Evolutionary conservation across 805 yeast species (phyloP).

Genomic region (Geotrichum ghanense): DNA sequence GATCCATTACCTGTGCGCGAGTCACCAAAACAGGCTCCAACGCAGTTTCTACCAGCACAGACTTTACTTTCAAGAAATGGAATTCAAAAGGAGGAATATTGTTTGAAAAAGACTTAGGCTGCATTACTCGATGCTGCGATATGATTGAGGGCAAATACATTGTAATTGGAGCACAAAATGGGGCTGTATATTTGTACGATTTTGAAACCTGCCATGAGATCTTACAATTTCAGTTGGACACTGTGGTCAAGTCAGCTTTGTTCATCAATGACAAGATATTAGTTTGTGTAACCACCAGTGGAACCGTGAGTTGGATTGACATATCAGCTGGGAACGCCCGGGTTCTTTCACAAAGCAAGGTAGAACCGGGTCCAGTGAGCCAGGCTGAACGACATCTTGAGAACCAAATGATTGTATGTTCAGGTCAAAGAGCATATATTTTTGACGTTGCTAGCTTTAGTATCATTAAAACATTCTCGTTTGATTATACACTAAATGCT

Average conservation of each 20-base stretch:
- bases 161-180: slow-evolving; percentile 22
- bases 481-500: slow-evolving; percentile 20
- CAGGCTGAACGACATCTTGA: slow-evolving; percentile 14
- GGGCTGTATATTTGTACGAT: slow-evolving; percentile 18
- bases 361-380: slow-evolving; percentile 6
- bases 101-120: slow-evolving; percentile 4
- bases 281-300: slow-evolving; percentile 16
- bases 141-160: slow-evolving; percentile 3
- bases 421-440: slow-evolving; percentile 15
- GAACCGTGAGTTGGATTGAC: slow-evolving; percentile 22
- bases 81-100: slow-evolving; percentile 1
- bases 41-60: slow-evolving; percentile 25
- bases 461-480: slow-evolving; percentile 9
- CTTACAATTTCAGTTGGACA: slow-evolving; percentile 15
- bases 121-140: slow-evolving; percentile 17
- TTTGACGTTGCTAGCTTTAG: slow-evolving; percentile 13
- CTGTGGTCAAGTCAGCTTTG: slow-evolving; percentile 14
- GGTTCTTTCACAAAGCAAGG: slow-evolving; percentile 4
- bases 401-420: slow-evolving; percentile 11
- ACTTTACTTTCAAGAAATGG: slow-evolving; percentile 22
- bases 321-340: slow-evolving; percentile 9
- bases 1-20: slow-evolving; percentile 25
- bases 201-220: slow-evolving; percentile 8
- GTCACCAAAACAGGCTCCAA: slow-evolving; percentile 15
- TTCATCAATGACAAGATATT: slow-evolving; percentile 16